Conservation (phyloP, 495 filamentous ascomycete genomes). For the Penicillium flavigenum region DNA sequence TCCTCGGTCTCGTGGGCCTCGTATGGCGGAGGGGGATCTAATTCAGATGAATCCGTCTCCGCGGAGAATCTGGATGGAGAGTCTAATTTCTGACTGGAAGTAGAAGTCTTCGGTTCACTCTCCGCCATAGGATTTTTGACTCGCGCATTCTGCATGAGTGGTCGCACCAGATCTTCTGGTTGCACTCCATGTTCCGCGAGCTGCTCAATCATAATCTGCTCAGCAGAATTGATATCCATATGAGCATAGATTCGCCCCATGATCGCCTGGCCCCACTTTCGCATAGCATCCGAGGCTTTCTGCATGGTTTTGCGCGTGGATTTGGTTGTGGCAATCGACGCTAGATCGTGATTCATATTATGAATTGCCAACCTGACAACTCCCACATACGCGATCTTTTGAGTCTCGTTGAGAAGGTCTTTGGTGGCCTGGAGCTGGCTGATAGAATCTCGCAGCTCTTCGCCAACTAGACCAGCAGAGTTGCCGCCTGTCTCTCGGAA, state of each 20-base stretch:
- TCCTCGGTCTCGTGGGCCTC: slow-evolving; percentile 67
- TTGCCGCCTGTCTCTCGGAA: slow-evolving; percentile 70
- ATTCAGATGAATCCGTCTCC: slow-evolving; percentile 33
- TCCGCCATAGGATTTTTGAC: slow-evolving; percentile 89
- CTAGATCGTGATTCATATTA: slow-evolving; percentile 68
- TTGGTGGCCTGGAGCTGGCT: slow-evolving; percentile 96
- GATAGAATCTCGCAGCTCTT: slow-evolving; percentile 78
- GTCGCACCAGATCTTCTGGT: slow-evolving; percentile 75
- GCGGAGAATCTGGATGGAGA: slow-evolving; percentile 29
- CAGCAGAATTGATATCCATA: slow-evolving; percentile 86
- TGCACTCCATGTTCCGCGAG: slow-evolving; percentile 87
- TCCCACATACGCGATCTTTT: slow-evolving; percentile 95
- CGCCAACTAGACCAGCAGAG: slow-evolving; percentile 65
- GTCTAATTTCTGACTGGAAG: slow-evolving; percentile 31
- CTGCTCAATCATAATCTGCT: slow-evolving; percentile 99
- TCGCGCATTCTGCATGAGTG: slow-evolving; percentile 87
- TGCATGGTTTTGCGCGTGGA: slow-evolving; percentile 66
- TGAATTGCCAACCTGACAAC: slow-evolving; percentile 75
- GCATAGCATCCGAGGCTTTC: slow-evolving; percentile 70
- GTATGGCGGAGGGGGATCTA: slow-evolving; percentile 68
- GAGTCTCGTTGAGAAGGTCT: slow-evolving; percentile 88
- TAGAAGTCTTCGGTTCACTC: slow-evolving; percentile 29
- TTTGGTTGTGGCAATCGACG: slow-evolving; percentile 51
- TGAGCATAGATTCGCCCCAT: slow-evolving; percentile 91
- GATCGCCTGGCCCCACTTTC: slow-evolving; percentile 97